Conservation (phyloP, 2,329 filamentous ascomycete species). For the Chaetomiaceae sp. region DNA sequence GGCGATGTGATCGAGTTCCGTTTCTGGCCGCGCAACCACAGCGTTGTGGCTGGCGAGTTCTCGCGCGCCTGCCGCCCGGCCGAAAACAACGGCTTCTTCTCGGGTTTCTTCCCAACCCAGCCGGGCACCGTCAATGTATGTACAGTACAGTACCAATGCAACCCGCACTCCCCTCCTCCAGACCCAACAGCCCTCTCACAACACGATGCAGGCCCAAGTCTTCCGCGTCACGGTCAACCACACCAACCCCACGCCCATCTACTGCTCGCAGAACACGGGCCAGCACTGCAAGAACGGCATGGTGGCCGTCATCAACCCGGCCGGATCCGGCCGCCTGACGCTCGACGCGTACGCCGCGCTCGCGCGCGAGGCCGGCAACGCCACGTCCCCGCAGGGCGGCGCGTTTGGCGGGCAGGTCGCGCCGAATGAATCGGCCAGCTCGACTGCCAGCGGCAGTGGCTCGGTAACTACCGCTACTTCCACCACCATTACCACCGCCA, state of each 20-base stretch:
- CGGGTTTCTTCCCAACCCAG: conserved; percentile 41
- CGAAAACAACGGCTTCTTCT: conserved; percentile 38
- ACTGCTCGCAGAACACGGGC: conserved; percentile 39
- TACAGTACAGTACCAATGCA: too few species aligned
- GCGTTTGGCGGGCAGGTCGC: conserved; percentile 22
- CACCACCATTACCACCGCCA: too few species aligned
- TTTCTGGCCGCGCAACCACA: conserved; percentile 50
- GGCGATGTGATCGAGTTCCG: conserved; percentile 53
- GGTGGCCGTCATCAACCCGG: conserved; percentile 40
- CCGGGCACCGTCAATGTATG: conserved; percentile 25
- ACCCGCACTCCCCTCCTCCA: neutral
- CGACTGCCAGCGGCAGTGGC: neutral
- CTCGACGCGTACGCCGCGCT: conserved; percentile 20
- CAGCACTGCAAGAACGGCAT: conserved; percentile 47
- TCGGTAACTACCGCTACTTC: neutral
- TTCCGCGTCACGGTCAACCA: conserved; percentile 44
- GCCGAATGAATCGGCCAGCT: neutral
- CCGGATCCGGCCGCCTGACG: conserved; percentile 5
- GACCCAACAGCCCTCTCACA: neutral
- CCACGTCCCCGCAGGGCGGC: conserved; percentile 17
- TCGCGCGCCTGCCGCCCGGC: conserved; percentile 38
- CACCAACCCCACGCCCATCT: conserved; percentile 41
- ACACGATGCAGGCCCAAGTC: conserved; percentile 27
- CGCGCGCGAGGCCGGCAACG: conserved; percentile 17
- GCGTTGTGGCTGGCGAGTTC: conserved; percentile 37